phyloP scores from a whole-genome alignment of 1,139 yeast genomes.

The Kluyveromyces sp. region DNA sequence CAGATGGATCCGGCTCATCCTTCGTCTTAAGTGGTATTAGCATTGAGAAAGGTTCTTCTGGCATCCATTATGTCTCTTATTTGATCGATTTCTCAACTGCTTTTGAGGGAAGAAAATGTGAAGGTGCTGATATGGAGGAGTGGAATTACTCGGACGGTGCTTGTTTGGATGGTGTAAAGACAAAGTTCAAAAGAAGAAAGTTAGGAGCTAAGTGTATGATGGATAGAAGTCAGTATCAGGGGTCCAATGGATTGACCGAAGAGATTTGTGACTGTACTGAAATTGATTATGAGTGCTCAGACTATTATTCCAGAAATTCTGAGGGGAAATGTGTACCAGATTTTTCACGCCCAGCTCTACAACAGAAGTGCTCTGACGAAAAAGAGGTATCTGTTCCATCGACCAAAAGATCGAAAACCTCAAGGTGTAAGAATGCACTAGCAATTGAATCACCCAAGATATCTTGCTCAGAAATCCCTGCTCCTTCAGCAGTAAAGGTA shows the following conservation, averaged over 20 bases:
- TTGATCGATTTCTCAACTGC: slow-evolving; percentile 59
- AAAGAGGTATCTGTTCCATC: slow-evolving; percentile 20
- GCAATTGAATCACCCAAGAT: slow-evolving; percentile 24
- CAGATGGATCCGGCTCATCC: slow-evolving; percentile 64
- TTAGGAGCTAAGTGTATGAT: slow-evolving; percentile 63
- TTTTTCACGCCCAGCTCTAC: slow-evolving; percentile 27
- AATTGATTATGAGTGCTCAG: slow-evolving; percentile 67
- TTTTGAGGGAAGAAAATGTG: slow-evolving; percentile 48
- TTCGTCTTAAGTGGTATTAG: slow-evolving; percentile 47
- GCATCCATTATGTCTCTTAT: slow-evolving; percentile 42
- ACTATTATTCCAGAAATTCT: slow-evolving; percentile 43
- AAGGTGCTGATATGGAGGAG: slow-evolving; percentile 56
- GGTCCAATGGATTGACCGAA: slow-evolving; percentile 43
- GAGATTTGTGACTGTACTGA: slow-evolving; percentile 62
- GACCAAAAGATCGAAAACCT: slow-evolving; percentile 40
- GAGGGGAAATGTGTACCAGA: slow-evolving; percentile 54
- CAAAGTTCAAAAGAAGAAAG: slow-evolving; percentile 62
- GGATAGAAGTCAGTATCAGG: slow-evolving; percentile 46
- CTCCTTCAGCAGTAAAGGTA: slow-evolving; percentile 21
- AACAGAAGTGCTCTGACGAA: slow-evolving; percentile 31
- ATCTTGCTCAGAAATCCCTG: slow-evolving; percentile 24
- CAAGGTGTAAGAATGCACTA: slow-evolving; percentile 37
- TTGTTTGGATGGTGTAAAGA: slow-evolving; percentile 72
- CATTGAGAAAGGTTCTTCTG: not conserved
- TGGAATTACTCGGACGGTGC: slow-evolving; percentile 50